A percentile compares a stretch with the other conserved stretches of the same genome.
These are phyloP conservation scores for Vigna nakashimae DNA, from an alignment of 306 rosid species.

Conservation along the genomic window DNA sequence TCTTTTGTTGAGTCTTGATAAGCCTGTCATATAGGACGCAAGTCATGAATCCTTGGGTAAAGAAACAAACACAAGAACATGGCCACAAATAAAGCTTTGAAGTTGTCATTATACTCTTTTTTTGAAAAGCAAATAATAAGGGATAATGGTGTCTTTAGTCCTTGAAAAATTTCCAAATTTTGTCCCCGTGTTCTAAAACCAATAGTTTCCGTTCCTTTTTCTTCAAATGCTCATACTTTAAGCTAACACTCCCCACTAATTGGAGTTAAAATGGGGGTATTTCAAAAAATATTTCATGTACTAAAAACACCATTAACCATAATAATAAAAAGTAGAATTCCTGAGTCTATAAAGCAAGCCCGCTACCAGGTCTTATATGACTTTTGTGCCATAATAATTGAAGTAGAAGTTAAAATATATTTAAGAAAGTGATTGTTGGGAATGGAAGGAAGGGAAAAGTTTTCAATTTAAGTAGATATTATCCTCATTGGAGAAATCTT, in stretches of 20 bases:
- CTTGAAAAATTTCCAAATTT: not conserved
- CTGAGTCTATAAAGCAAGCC: no score
- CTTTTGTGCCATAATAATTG: no score
- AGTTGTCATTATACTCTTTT: not conserved
- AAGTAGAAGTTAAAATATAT: no score
- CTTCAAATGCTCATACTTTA: not conserved
- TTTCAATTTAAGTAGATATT: no score
- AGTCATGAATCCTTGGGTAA: slow-evolving; percentile 33
- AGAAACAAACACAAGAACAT: slow-evolving; percentile 33
- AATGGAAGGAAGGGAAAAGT: no score
- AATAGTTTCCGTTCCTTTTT: not conserved
- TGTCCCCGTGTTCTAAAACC: not conserved
- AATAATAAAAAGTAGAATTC: no score
- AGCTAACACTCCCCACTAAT: not conserved
- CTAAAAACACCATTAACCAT: no score
- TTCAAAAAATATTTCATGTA: not conserved
- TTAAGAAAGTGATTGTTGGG: no score
- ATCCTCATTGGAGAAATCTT: no score
- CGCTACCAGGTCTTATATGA: no score
- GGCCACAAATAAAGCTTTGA: slow-evolving; percentile 20
- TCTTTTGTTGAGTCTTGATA: slow-evolving; percentile 97
- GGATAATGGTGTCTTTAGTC: not conserved
- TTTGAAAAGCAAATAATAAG: not conserved
- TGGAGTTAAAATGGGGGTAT: not conserved
- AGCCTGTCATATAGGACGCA: slow-evolving; percentile 65